Conservation (phyloP, 495 filamentous ascomycete genomes). For the Lasiosphaeria ovina region DNA sequence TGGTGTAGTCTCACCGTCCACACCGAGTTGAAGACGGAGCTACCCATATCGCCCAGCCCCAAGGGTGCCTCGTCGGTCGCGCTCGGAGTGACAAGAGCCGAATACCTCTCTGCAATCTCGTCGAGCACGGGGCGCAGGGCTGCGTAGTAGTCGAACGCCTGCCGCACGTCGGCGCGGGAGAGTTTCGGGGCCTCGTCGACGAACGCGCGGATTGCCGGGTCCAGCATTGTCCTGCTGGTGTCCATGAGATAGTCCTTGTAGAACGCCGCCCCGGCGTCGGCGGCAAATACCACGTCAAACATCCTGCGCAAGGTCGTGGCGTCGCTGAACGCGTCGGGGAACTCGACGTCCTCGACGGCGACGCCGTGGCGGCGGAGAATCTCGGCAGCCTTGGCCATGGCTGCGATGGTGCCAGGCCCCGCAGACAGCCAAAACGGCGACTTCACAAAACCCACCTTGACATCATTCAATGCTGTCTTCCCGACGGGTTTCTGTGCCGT, state of each 20-base stretch:
- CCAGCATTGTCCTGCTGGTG: conserved; percentile 34
- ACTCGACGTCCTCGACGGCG: not conserved
- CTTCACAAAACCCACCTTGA: conserved; percentile 49
- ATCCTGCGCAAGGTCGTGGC: not conserved
- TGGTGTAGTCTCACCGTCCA: conserved; percentile 27
- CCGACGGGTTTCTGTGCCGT: conserved; percentile 42
- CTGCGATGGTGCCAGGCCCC: conserved; percentile 44
- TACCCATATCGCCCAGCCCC: conserved; percentile 45
- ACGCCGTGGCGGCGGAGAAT: conserved; percentile 28
- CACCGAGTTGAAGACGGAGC: conserved; percentile 38
- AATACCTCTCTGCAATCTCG: conserved; percentile 43
- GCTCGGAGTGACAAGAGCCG: conserved; percentile 49
- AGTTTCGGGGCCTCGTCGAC: conserved; percentile 43
- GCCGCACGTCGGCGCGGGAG: conserved; percentile 39
- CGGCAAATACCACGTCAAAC: conserved; percentile 29
- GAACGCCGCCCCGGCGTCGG: conserved; percentile 46
- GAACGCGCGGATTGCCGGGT: conserved; percentile 34
- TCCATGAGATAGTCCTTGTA: conserved; percentile 44
- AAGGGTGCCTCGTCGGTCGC: conserved; percentile 49
- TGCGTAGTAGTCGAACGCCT: conserved; percentile 45
- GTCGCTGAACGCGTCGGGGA: not conserved
- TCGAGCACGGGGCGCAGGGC: conserved; percentile 47
- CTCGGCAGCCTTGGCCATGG: conserved; percentile 39
- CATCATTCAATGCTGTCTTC: conserved; percentile 31
- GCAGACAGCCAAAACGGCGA: conserved; percentile 48